These are phyloP conservation scores for Entomortierella chlamydospora DNA, from an alignment of 192 early-diverging fungal genomes.

Conservation along the genomic window DNA sequence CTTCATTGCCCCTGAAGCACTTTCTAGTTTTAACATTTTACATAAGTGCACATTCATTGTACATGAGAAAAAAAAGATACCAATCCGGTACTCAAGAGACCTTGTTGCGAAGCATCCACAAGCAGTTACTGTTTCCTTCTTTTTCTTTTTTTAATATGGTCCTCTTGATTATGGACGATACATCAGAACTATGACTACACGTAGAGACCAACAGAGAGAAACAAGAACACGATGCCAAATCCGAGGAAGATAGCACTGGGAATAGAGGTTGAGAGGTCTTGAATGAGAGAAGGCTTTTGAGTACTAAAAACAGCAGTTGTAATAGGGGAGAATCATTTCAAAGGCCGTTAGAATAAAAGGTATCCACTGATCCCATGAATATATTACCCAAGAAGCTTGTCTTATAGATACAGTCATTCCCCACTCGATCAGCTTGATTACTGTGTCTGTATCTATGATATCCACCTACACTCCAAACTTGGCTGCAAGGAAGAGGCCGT, in stretches of 20 bases:
- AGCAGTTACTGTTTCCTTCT: not conserved
- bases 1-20: too few species aligned
- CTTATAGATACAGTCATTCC: too few species aligned
- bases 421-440: too few species aligned
- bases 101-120: not conserved
- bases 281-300: conserved; percentile 18
- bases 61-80: too few species aligned
- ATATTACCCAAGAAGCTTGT: too few species aligned
- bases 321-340: too few species aligned
- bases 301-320: too few species aligned
- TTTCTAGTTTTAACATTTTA: too few species aligned
- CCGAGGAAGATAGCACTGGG: conserved; percentile 35
- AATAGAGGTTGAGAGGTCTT: conserved; percentile 23
- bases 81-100: too few species aligned
- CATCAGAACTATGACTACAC: conserved; percentile 1
- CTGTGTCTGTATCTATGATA: not conserved
- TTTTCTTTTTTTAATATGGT: not conserved
- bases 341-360: not conserved
- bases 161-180: not conserved
- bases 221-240: conserved; percentile 46
- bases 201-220: conserved; percentile 47
- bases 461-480: conserved; percentile 48
- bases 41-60: too few species aligned
- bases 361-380: too few species aligned
- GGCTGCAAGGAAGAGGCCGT: conserved; percentile 48